These are phyloP conservation scores for Lactifluus echinatus DNA, from an alignment of 768 basidiomycete species.

Conservation along the genomic window DNA sequence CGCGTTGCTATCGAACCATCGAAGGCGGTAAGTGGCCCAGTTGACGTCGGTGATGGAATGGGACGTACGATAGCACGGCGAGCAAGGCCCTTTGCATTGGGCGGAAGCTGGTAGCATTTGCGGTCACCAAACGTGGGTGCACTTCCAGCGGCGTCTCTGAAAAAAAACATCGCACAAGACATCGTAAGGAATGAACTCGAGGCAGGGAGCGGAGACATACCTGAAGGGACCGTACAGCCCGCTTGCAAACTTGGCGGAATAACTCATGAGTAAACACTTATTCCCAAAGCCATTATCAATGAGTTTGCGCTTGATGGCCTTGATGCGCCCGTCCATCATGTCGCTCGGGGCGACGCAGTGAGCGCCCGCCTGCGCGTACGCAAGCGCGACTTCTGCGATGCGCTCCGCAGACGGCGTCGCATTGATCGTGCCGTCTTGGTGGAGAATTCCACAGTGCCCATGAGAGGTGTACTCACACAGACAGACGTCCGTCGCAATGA, in stretches of 20 bases:
- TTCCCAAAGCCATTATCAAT: conserved; percentile 83
- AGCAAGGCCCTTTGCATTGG: conserved; percentile 79
- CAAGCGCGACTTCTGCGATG: conserved; percentile 85
- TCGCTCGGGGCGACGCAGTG: conserved; percentile 98
- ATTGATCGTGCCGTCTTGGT: conserved; percentile 69
- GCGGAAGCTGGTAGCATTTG: conserved; percentile 97
- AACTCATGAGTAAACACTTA: conserved; percentile 88
- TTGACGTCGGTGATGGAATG: background rate
- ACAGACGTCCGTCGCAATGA: conserved; percentile 93
- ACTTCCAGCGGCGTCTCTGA: conserved; percentile 94
- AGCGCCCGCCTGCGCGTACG: conserved; percentile 91
- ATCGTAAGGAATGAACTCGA: background rate
- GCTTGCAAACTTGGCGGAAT: conserved; percentile 97
- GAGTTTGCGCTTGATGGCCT: conserved; percentile 77
- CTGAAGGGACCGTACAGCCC: conserved; percentile 94
- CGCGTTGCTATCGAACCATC: conserved; percentile 57
- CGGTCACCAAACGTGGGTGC: conserved; percentile 91
- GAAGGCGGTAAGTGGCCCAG: background rate
- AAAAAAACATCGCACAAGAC: background rate
- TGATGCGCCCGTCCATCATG: conserved; percentile 98
- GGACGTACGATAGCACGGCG: conserved; percentile 80
- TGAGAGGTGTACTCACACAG: conserved; percentile 99
- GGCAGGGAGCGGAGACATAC: conserved; percentile 31
- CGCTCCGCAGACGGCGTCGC: conserved; percentile 72
- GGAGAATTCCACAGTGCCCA: conserved; percentile 86